Conservation (phyloP, 2,329 filamentous ascomycete genomes). For the Penicillium italicum region DNA sequence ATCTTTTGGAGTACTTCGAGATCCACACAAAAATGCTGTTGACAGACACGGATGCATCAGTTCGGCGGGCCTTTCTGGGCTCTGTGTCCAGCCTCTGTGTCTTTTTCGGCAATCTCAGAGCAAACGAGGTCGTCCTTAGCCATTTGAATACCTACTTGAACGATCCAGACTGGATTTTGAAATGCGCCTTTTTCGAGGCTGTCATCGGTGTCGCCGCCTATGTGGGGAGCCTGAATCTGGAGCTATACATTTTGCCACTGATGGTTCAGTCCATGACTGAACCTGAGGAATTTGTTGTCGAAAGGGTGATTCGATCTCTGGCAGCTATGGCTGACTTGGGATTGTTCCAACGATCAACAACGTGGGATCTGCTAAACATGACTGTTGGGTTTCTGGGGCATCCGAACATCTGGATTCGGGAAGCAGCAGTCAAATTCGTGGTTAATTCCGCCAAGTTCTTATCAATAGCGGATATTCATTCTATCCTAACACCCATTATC, state of each 20-base stretch:
- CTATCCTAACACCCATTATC: conserved; percentile 76
- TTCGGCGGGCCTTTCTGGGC: conserved; percentile 83
- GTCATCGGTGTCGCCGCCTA: conserved; percentile 91
- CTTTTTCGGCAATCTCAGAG: conserved; percentile 87
- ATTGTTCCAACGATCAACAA: conserved; percentile 75
- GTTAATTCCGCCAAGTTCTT: conserved; percentile 71
- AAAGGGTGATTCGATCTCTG: conserved; percentile 81
- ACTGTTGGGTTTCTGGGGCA: conserved; percentile 85
- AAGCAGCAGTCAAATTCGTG: conserved; percentile 81
- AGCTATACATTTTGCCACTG: conserved; percentile 91
- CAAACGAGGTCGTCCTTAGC: conserved; percentile 92
- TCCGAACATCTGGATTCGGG: conserved; percentile 91
- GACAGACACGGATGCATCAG: conserved; percentile 79
- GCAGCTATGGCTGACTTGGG: conserved; percentile 85
- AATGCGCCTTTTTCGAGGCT: conserved; percentile 93
- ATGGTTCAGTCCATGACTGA: conserved; percentile 95
- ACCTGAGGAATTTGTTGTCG: conserved; percentile 88
- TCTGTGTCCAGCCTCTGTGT: conserved; percentile 90
- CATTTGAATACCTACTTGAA: conserved; percentile 97
- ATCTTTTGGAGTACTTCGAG: conserved; percentile 81
- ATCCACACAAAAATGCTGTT: conserved; percentile 83
- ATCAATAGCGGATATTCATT: conserved; percentile 74
- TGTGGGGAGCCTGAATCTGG: conserved; percentile 80
- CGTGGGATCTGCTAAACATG: conserved; percentile 83
- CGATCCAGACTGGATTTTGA: conserved; percentile 92